These are phyloP conservation scores for Acanthamoeba polyphaga DNA, from an alignment of 208 protist species.

Conservation along the genomic window DNA sequence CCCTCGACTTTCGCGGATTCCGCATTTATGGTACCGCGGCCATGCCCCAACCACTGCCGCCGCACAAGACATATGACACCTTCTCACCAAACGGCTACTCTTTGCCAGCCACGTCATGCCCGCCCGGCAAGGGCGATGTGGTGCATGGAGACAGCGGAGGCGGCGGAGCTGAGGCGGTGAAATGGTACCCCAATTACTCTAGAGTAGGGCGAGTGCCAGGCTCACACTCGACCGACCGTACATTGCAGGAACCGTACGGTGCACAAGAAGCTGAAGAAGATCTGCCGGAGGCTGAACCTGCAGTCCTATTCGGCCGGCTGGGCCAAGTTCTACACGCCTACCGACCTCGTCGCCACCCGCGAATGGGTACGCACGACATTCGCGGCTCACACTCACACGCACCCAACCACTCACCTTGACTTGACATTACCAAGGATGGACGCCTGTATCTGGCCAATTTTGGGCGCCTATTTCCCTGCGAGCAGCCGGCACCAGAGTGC, in stretches of 20 bases:
- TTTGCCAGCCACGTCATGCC: neutral
- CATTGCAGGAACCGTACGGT: neutral
- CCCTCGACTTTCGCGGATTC: conserved; percentile 15
- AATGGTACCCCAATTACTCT: neutral
- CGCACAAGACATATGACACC: too few relatives aligned
- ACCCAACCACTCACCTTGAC: neutral
- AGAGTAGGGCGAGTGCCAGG: too few relatives aligned
- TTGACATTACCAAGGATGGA: neutral
- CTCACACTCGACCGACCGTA: too few relatives aligned
- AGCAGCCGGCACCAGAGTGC: neutral
- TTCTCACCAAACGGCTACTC: too few relatives aligned
- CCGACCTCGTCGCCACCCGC: neutral
- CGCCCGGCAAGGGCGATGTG: neutral
- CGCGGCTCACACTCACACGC: neutral
- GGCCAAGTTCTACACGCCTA: neutral
- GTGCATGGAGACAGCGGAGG: neutral
- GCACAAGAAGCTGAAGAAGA: conserved; percentile 29
- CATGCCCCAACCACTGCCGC: too few relatives aligned
- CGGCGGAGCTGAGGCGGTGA: neutral
- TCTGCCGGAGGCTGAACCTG: neutral
- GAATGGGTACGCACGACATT: neutral
- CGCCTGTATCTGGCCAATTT: neutral
- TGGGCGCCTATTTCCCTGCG: conserved; percentile 16
- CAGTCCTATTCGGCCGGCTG: neutral
- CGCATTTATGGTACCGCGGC: neutral